Conservation (phyloP, 768 basidiomycete genomes). For the Lactarius deliciosus region DNA sequence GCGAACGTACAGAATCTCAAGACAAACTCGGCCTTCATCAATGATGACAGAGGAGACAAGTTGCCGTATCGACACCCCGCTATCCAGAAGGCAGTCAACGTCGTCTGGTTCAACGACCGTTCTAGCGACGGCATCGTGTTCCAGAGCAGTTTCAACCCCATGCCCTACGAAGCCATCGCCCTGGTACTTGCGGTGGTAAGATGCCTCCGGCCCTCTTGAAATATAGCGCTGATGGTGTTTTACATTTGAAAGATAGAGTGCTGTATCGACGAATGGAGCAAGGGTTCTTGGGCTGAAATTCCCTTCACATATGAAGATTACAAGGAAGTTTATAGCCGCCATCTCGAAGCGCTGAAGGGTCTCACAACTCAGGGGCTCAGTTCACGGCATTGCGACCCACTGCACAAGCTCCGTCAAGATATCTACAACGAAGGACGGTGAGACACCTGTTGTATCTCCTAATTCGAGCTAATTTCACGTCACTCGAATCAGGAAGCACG, state of each 20-base stretch:
- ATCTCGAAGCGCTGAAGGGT: constrained; percentile 10
- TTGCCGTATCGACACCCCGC: constrained; percentile 21
- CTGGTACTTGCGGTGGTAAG: constrained; percentile 23
- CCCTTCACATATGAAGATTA: constrained; percentile 23
- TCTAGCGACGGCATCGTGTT: constrained; percentile 20
- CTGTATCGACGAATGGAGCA: constrained; percentile 22
- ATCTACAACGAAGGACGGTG: constrained; percentile 18
- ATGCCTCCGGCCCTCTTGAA: not conserved
- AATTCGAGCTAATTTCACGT: not conserved
- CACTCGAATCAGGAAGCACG: constrained; percentile 15
- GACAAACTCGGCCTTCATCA: constrained; percentile 12
- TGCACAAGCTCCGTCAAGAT: constrained; percentile 9
- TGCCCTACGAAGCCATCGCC: constrained; percentile 25
- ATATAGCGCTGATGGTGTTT: not conserved
- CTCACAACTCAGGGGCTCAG: constrained; percentile 15
- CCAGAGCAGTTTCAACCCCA: constrained; percentile 17
- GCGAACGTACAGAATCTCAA: constrained; percentile 11
- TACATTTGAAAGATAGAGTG: constrained; percentile 17
- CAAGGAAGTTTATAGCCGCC: constrained; percentile 13
- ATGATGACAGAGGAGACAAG: not conserved
- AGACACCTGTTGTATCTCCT: not conserved
- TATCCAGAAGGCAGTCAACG: constrained; percentile 20
- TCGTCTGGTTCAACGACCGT: constrained; percentile 25
- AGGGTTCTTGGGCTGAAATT: constrained; percentile 12
- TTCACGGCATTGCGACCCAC: constrained; percentile 16